phyloP scores from a whole-genome alignment of 139 green algal genomes.

The Ostreobium quekettii region DNA sequence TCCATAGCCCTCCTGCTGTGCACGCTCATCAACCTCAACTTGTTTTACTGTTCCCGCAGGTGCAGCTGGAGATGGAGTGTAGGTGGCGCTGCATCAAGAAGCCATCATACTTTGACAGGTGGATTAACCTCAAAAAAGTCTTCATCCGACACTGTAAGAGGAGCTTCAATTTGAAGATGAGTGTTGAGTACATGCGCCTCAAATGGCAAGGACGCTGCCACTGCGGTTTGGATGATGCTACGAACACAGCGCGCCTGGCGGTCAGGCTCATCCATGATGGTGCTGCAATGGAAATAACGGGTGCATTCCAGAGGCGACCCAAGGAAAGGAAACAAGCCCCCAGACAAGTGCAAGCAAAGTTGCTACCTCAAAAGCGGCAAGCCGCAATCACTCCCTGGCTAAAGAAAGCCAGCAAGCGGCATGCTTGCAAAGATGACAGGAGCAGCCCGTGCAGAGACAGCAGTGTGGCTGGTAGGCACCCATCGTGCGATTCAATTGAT shows the following conservation, averaged over 20 bases:
- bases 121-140: slow-evolving; percentile 48
- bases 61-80: slow-evolving; percentile 46
- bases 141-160: slow-evolving; percentile 25
- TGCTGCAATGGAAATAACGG: slow-evolving; percentile 30
- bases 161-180: slow-evolving; percentile 19
- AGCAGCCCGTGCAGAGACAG: no score
- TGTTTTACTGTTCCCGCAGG: slow-evolving; percentile 22
- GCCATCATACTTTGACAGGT: slow-evolving; percentile 46
- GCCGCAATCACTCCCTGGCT: no score
- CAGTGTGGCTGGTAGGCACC: no score
- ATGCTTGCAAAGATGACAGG: no score
- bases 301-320: no score
- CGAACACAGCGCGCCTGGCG: slow-evolving; percentile 42
- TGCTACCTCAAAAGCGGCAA: no score
- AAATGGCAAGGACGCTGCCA: slow-evolving; percentile 39
- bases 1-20: no score
- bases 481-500: no score
- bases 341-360: no score
- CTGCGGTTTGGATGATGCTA: slow-evolving; percentile 47
- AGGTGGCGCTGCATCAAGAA: slow-evolving; percentile 46
- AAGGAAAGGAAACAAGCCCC: no score
- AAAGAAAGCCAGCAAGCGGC: no score
- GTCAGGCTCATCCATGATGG: slow-evolving; percentile 34
- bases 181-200: slow-evolving; percentile 25
- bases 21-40: no score